A percentile compares a stretch with the other conserved stretches of the same genome.
Conservation (phyloP, 2,329 filamentous ascomycete genomes). For the Escovopsis weberi region DNA sequence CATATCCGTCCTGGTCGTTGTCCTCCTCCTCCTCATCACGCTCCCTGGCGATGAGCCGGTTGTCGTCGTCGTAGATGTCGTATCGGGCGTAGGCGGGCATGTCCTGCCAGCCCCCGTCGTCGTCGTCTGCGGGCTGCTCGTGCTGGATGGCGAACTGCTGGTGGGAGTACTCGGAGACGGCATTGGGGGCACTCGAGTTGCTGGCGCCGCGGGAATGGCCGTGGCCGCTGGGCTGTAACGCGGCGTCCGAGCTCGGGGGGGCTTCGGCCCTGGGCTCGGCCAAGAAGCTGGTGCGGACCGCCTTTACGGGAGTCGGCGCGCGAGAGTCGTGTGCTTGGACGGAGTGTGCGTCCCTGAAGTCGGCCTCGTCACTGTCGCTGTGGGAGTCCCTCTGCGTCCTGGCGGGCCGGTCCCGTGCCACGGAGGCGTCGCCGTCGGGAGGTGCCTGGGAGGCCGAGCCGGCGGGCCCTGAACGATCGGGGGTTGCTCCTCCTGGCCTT, state of each 20-base stretch:
- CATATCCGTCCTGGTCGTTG: constrained; percentile 54
- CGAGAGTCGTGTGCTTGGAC: constrained; percentile 6
- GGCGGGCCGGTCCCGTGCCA: constrained; percentile 2
- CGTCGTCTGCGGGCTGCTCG: constrained; percentile 35
- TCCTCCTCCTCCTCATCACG: constrained; percentile 56
- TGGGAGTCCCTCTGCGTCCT: constrained; percentile 4
- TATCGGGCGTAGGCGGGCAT: constrained; percentile 92
- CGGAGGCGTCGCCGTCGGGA: constrained; percentile 5
- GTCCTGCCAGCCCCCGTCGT: constrained; percentile 70
- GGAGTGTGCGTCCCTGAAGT: constrained; percentile 21
- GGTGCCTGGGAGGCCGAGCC: not conserved
- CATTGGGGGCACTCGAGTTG: constrained; percentile 19
- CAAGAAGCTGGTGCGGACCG: not conserved
- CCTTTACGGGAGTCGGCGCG: not conserved
- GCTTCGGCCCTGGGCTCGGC: not conserved
- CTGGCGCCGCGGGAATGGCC: constrained; percentile 24
- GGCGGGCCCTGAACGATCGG: constrained; percentile 4
- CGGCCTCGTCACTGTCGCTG: constrained; percentile 24
- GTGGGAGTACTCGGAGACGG: constrained; percentile 75
- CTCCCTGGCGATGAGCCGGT: constrained; percentile 72
- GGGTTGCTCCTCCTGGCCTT: too few relatives aligned
- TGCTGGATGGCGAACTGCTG: constrained; percentile 54
- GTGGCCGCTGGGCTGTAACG: constrained; percentile 2
- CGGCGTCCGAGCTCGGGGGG: not conserved
- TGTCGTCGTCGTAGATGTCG: constrained; percentile 91